Conservation (phyloP, 106 monocot genomes). For the Ottelia alismoides region DNA sequence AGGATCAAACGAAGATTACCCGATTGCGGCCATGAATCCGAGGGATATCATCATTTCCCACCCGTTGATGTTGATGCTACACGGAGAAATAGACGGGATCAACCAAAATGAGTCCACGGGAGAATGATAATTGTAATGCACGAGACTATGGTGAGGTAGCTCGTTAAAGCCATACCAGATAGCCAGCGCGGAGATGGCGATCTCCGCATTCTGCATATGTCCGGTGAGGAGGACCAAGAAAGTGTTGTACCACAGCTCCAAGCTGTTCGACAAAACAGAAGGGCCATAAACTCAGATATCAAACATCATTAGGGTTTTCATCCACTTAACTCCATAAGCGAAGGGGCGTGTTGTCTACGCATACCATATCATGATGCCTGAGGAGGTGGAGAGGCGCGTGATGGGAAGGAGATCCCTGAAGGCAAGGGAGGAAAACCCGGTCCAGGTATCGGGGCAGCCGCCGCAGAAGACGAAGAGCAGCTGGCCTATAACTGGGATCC, state of each 20-base stretch:
- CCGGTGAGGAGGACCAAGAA: conserved; percentile 46
- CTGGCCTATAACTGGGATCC: conserved; percentile 50
- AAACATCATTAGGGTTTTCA: not conserved
- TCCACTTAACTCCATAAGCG: not conserved
- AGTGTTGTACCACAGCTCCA: conserved; percentile 69
- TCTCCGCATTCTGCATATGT: conserved; percentile 47
- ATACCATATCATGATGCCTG: conserved; percentile 69
- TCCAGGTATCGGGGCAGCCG: conserved; percentile 19
- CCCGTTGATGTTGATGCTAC: conserved; percentile 25
- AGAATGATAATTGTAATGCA: not conserved
- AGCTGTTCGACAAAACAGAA: conserved; percentile 12
- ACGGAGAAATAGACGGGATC: too few relatives aligned
- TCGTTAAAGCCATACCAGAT: conserved; percentile 27
- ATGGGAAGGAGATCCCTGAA: conserved; percentile 9
- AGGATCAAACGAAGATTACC: conserved; percentile 4
- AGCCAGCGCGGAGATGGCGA: conserved; percentile 52
- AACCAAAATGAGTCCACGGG: too few relatives aligned
- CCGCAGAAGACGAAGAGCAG: conserved; percentile 27
- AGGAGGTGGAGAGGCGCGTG: conserved; percentile 31
- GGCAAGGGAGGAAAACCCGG: conserved; percentile 8
- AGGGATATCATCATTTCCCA: conserved; percentile 21
- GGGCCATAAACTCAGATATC: too few relatives aligned
- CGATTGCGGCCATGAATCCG: conserved; percentile 23
- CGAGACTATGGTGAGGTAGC: not conserved
- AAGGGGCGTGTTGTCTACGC: not conserved